Percentiles rank a stretch among this genome's conserved stretches.
These are phyloP conservation scores for Zarea fungicola DNA, from an alignment of 2,329 filamentous ascomycete species.

Conservation along the genomic window DNA sequence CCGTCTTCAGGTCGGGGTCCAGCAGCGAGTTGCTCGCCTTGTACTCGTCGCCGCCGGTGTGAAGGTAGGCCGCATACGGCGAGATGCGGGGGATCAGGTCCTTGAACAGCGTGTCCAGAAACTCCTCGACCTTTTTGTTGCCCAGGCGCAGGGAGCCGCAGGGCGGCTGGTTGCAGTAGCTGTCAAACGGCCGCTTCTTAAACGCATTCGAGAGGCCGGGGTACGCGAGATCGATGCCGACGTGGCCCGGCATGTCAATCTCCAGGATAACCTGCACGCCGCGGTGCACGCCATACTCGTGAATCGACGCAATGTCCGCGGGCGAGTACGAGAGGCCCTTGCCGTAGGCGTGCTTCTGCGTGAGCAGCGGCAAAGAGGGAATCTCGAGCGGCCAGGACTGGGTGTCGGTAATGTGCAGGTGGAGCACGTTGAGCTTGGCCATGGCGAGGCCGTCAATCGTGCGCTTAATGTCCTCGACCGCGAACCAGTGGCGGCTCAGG, in stretches of 20 bases:
- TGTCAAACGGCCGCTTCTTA: slow-evolving; percentile 50
- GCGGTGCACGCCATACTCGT: slow-evolving; percentile 63
- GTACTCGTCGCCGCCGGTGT: slow-evolving; percentile 84
- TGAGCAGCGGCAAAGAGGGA: slow-evolving; percentile 55
- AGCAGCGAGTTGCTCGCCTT: slow-evolving; percentile 70
- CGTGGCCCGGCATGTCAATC: slow-evolving; percentile 79
- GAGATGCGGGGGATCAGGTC: slow-evolving; percentile 69
- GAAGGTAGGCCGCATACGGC: slow-evolving; percentile 70
- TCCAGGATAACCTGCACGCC: slow-evolving; percentile 70
- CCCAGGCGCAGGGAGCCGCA: slow-evolving; percentile 74
- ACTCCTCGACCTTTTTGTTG: slow-evolving; percentile 61
- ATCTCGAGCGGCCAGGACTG: slow-evolving; percentile 85
- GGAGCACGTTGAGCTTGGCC: slow-evolving; percentile 79
- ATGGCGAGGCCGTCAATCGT: slow-evolving; percentile 72
- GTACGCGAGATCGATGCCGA: slow-evolving; percentile 60
- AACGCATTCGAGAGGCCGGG: slow-evolving; percentile 68
- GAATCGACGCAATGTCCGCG: slow-evolving; percentile 58
- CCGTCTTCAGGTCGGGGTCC: slow-evolving; percentile 67
- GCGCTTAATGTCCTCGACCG: slow-evolving; percentile 60
- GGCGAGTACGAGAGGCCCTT: slow-evolving; percentile 62
- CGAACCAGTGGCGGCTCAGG: slow-evolving; percentile 67
- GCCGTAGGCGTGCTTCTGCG: slow-evolving; percentile 68
- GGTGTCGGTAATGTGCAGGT: slow-evolving; percentile 76
- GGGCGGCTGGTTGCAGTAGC: slow-evolving; percentile 58
- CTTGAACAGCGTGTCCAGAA: slow-evolving; percentile 66